Evolutionary conservation across 805 yeast genomes (phyloP), one percentile per base, ranked within the genome.

Genomic region (Monosporozyma solicola): DNA sequence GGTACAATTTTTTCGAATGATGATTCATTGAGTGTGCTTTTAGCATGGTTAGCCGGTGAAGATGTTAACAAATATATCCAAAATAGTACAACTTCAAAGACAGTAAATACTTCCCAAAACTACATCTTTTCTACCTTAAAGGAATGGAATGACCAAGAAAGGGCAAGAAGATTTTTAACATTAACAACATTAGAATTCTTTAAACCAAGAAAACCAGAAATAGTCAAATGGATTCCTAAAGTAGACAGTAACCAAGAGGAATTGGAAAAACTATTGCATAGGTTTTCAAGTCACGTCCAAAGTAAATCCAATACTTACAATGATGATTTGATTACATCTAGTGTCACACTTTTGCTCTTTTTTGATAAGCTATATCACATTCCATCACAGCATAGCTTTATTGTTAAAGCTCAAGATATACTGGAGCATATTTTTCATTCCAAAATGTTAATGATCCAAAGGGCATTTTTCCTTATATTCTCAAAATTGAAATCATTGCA

Each of bases 31-130:
- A 64, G 71, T 6, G 41, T 56, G 1, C 74, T 80, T 57, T 41
- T 78, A 3, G 55, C 66, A 0, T 80, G 85, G 85, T 46, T 79
- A 22, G 58, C 72, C 41, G 76, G 58, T 11, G 50, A 52, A 31
- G 31, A 52, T 20, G 25, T 41, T 13, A 39, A 51, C 25, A 39
- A 49, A 22, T 39, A 9, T 13, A 7, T 8, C 2, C 41, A 33
- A 45, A 22, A 39, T 39, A 16, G 3, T 8, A 5, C 20, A 39
- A 7, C 7, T 1, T 9, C 25, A 3, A 22, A 24, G 7, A 7
- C 8, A 39, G 25, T 3, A 20, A 20, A 20, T 20, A 20, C 4
- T 11, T 24, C 46, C 4, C 27, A 43, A 43, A n/a, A 24, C 4
- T 24, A 43, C 13, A 10, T 43, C 8, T 11, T 7, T 10, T 22